phyloP scores from a whole-genome alignment of 345 rosid species.

The Passiflora organensis region DNA sequence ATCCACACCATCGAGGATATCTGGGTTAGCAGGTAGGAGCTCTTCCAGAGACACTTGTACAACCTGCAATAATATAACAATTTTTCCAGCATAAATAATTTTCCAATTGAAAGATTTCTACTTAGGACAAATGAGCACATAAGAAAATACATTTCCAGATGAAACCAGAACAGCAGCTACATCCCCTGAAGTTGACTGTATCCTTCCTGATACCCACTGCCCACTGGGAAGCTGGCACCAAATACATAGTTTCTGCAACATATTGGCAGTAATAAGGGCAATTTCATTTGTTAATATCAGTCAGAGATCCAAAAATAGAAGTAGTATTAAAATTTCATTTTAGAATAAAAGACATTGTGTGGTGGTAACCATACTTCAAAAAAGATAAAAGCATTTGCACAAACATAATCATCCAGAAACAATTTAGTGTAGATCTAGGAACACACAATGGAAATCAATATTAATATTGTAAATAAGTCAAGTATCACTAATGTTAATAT shows the following conservation, averaged over 20 bases:
- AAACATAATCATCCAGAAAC: background rate
- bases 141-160: constrained; percentile 55
- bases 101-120: constrained; percentile 15
- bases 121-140: background rate
- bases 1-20: constrained; percentile 76
- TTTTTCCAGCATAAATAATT: constrained; percentile 21
- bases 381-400: background rate
- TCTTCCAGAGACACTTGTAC: constrained; percentile 62
- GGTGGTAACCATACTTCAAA: background rate
- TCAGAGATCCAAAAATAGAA: too few species aligned
- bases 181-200: constrained; percentile 68
- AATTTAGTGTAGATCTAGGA: background rate
- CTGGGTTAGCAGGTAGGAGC: constrained; percentile 93
- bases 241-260: constrained; percentile 65
- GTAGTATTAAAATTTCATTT: too few species aligned
- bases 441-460: background rate
- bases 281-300: background rate
- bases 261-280: background rate
- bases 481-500: background rate
- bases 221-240: constrained; percentile 70
- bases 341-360: background rate
- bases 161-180: constrained; percentile 56
- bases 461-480: background rate
- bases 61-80: constrained; percentile 42
- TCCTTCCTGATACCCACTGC: constrained; percentile 70